Base-by-base conservation (phyloP, 192 early-diverging fungal genomes). In the Linnemannia exigua region DNA sequence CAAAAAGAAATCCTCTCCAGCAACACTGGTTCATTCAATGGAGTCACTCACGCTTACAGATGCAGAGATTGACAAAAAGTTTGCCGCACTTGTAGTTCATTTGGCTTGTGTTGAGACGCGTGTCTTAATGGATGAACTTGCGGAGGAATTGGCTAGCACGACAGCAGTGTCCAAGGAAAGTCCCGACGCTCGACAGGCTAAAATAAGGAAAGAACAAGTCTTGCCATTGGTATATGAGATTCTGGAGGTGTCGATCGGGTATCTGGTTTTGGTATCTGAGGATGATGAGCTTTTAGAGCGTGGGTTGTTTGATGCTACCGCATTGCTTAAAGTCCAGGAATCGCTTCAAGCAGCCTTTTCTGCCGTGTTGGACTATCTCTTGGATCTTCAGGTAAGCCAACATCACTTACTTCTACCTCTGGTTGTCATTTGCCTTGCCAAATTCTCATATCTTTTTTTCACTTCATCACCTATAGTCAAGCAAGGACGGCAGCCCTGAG, bases 331-430 rank as follows among this genome's bases (percentile, higher is more conserved):
- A 41, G 12, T 86, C 9, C 84, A 86, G 70, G 84, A 80, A 36
- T 73, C 79, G 8, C 78, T 86, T 22, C 61, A 73, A 36, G 73
- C 54, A 12, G 63, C 84, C 1, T 86, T 80, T 31, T 9, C 78
- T 11, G 73, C 84, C 5, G 73, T 86, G 15, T 46, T 86, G 63
- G 84, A 86, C 52, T 86, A 86, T 50, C 70, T 86, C n/a, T 76
- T 67, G 38, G 84, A 86, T 70, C 68, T 86, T 20, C 84, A 85
- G 83, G 77, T 78, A 74, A 41, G 6, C 8, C n/a, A 33, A 25
- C 20, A 1, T 1, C 8, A 1, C 20, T 73, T 36, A 61, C 9
- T 22, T n/a, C 20, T 54, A n/a, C n/a, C n/a, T n/a, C 16, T 63
- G 19, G 3, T 25, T 16, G 37, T 54, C 48, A 22, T 54, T 54